phyloP scores from a whole-genome alignment of 768 basidiomycete species.

The Phlebiopsis flavidoalba region DNA sequence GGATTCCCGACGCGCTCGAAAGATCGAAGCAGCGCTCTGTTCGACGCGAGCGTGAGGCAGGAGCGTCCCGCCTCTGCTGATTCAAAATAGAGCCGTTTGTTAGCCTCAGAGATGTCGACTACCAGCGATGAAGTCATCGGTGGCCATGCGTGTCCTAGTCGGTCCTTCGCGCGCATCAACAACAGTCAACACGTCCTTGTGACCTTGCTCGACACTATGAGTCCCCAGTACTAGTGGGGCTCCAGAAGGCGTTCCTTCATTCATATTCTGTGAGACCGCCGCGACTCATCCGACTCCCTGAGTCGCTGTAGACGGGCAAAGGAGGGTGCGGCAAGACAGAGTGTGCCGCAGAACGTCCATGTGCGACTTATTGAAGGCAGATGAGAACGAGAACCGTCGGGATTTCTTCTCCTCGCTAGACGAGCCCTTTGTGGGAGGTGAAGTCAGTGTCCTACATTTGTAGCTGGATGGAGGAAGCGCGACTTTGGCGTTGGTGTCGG shows the following conservation, averaged over 20 bases:
- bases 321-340: slow-evolving; percentile 21
- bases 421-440: slow-evolving; percentile 5
- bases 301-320: slow-evolving; percentile 4
- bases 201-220: background rate
- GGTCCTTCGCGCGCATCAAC: background rate
- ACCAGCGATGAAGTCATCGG: background rate
- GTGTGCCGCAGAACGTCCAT: slow-evolving; percentile 15
- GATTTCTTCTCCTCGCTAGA: background rate
- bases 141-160: background rate
- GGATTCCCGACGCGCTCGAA: background rate
- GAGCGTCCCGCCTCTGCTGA: too few species aligned
- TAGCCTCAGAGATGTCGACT: background rate
- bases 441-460: background rate
- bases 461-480: background rate
- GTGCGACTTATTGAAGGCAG: slow-evolving; percentile 15
- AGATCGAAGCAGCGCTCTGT: background rate
- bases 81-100: background rate
- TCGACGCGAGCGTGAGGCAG: too few species aligned
- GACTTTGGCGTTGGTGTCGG: too few species aligned
- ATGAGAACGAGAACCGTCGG: slow-evolving; percentile 19
- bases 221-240: too few species aligned
- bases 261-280: background rate
- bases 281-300: background rate
- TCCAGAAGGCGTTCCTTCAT: background rate
- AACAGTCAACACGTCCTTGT: background rate